phyloP scores from a whole-genome alignment of 1,284 basidiomycete genomes.

The Tylopilus sp. region DNA sequence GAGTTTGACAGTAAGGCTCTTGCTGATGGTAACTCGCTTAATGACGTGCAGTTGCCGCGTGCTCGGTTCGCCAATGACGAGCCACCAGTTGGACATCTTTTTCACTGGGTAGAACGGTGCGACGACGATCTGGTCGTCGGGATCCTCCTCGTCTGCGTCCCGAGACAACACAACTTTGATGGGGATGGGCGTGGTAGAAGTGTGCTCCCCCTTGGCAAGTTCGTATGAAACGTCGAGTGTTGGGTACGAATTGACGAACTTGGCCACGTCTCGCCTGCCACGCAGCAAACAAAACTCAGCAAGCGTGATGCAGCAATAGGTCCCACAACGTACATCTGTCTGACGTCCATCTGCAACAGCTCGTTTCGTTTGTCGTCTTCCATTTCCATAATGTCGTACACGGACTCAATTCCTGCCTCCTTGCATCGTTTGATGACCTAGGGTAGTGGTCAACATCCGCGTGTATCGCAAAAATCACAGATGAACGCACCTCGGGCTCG shows the following conservation, averaged over 20 bases:
- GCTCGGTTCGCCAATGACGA: conserved; percentile 83
- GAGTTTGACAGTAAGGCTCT: conserved; percentile 75
- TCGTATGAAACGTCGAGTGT: conserved; percentile 85
- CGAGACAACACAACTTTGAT: conserved; percentile 79
- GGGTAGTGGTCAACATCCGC: conserved; percentile 6
- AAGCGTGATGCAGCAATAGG: background rate
- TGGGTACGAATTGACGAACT: conserved; percentile 93
- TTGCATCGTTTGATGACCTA: conserved; percentile 85
- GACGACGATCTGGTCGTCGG: conserved; percentile 78
- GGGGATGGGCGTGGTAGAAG: conserved; percentile 78
- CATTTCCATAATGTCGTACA: conserved; percentile 97
- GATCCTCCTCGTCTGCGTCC: conserved; percentile 84
- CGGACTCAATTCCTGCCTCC: conserved; percentile 74
- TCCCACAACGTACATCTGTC: conserved; percentile 68
- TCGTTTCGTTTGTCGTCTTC: conserved; percentile 85
- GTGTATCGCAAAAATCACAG: background rate
- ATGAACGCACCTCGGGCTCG: conserved; percentile 62
- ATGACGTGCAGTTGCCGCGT: conserved; percentile 83
- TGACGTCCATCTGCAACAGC: conserved; percentile 80
- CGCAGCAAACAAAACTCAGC: conserved; percentile 11
- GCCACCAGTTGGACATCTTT: conserved; percentile 97
- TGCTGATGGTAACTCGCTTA: conserved; percentile 90
- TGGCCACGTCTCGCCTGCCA: conserved; percentile 79
- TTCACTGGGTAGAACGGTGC: conserved; percentile 89
- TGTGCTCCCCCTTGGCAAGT: conserved; percentile 80